These are phyloP conservation scores for Wickerhamomyces canadensis DNA, from an alignment of 805 yeast genomes.

Conservation along the genomic window DNA sequence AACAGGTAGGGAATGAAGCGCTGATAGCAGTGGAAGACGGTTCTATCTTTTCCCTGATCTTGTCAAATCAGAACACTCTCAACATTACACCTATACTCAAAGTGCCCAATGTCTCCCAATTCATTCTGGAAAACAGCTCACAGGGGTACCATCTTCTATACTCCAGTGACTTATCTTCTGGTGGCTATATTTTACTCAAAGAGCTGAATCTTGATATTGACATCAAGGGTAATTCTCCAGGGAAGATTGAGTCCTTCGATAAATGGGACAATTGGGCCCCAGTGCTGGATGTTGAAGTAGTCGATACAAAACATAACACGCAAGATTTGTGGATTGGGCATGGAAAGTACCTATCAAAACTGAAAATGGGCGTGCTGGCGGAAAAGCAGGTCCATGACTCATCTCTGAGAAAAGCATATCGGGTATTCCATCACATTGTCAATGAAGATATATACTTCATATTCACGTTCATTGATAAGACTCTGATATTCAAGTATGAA, in stretches of 20 bases:
- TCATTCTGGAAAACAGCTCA: constrained; percentile 13
- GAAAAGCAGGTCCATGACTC: constrained; percentile 13
- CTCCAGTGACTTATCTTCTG: constrained; percentile 36
- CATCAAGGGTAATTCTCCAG: constrained; percentile 5
- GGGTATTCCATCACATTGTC: constrained; percentile 11
- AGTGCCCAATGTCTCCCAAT: constrained; percentile 30
- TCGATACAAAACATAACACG: constrained; percentile 18
- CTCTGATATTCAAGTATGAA: constrained; percentile 31
- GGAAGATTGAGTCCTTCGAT: constrained; percentile 8
- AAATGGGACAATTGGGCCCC: constrained; percentile 46
- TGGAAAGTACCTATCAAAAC: constrained; percentile 14
- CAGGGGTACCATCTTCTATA: constrained; percentile 23
- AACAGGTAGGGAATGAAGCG: constrained; percentile 12
- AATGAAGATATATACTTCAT: constrained; percentile 24
- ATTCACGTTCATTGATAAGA: constrained; percentile 34
- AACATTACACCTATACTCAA: constrained; percentile 28
- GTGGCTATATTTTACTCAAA: constrained; percentile 30
- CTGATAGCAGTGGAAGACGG: constrained; percentile 24
- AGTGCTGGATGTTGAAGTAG: constrained; percentile 33
- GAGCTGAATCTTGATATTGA: constrained; percentile 17
- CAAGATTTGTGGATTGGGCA: constrained; percentile 36
- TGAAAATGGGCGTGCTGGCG: constrained; percentile 15
- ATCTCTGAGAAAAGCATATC: constrained; percentile 12
- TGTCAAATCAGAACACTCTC: constrained; percentile 16
- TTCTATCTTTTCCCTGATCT: constrained; percentile 15